Evolutionary conservation across 2,329 filamentous ascomycete species (phyloP).

Genomic region (Helotiales sp.): DNA sequence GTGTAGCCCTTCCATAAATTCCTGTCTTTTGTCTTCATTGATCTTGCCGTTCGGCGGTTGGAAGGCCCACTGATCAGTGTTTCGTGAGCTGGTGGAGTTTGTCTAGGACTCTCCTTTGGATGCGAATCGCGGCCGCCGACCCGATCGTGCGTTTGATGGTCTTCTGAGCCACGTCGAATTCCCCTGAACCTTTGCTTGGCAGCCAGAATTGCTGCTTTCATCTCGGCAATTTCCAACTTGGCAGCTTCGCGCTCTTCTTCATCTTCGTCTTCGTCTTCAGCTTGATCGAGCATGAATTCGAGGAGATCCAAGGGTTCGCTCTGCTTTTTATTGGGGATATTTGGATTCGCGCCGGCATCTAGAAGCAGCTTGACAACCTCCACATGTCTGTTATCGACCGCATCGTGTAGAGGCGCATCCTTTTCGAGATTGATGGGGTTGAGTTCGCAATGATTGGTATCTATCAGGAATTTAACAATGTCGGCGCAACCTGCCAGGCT

Average conservation of each 20-base stretch:
- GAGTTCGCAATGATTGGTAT: slow-evolving; percentile 66
- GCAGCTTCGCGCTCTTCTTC: slow-evolving; percentile 8
- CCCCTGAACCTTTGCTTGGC: slow-evolving; percentile 54
- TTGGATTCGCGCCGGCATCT: slow-evolving; percentile 85
- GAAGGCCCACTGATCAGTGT: slow-evolving; percentile 13
- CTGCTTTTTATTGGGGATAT: slow-evolving; percentile 87
- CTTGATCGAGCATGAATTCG: slow-evolving; percentile 52
- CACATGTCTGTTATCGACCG: slow-evolving; percentile 91
- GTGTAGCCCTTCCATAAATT: slow-evolving; percentile 53
- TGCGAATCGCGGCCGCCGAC: slow-evolving; percentile 48
- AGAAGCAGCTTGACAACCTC: slow-evolving; percentile 84
- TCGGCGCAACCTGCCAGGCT: slow-evolving; percentile 82
- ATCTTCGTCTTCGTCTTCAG: slow-evolving; percentile 47
- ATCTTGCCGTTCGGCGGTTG: slow-evolving; percentile 50
- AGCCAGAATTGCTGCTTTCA: slow-evolving; percentile 67
- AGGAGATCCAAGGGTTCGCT: slow-evolving; percentile 89
- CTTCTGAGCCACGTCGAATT: slow-evolving; percentile 57
- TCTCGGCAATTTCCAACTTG: slow-evolving; percentile 49
- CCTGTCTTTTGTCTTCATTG: slow-evolving; percentile 65
- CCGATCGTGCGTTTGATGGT: slow-evolving; percentile 43
- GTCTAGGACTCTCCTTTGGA: slow-evolving; percentile 57
- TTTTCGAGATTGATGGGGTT: slow-evolving; percentile 79
- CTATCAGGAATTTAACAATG: slow-evolving; percentile 84
- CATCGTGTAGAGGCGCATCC: slow-evolving; percentile 93
- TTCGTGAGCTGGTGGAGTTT: slow-evolving; percentile 47